phyloP scores from a whole-genome alignment of 2,329 filamentous ascomycete genomes.

The Kalaharituber pfeilii region DNA sequence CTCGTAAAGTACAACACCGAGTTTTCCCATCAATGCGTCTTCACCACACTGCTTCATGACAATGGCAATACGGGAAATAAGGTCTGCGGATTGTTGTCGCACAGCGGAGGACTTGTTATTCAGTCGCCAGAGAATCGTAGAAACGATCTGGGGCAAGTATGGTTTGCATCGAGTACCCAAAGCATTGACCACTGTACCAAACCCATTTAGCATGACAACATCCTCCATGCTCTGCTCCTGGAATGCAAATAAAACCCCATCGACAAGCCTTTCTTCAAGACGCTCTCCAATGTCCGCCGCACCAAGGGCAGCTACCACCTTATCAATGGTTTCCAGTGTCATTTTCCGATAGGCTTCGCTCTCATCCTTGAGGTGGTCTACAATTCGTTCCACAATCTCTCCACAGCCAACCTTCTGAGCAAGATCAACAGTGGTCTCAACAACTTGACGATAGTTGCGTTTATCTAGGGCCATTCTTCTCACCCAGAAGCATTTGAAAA shows the following conservation, averaged over 20 bases:
- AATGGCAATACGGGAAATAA: slow-evolving; percentile 92
- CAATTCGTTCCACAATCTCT: slow-evolving; percentile 84
- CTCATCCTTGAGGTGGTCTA: slow-evolving; percentile 93
- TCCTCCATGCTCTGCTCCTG: slow-evolving; percentile 97
- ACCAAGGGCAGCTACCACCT: slow-evolving; percentile 80
- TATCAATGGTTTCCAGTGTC: slow-evolving; percentile 96
- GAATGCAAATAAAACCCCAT: slow-evolving; percentile 89
- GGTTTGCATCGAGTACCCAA: slow-evolving; percentile 86
- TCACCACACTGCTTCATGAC: slow-evolving; percentile 99
- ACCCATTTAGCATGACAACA: slow-evolving; percentile 88
- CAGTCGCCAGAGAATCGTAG: slow-evolving; percentile 84
- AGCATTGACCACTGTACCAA: slow-evolving; percentile 92
- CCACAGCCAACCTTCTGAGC: slow-evolving; percentile 95
- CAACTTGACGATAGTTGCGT: slow-evolving; percentile 92
- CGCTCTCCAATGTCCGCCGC: slow-evolving; percentile 87
- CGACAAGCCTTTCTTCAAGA: slow-evolving; percentile 81
- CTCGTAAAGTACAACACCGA: slow-evolving; percentile 88
- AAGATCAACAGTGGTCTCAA: slow-evolving; percentile 93
- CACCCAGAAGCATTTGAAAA: slow-evolving; percentile 99
- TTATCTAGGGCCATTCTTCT: slow-evolving; percentile 92
- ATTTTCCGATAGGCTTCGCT: slow-evolving; percentile 97
- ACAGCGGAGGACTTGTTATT: slow-evolving; percentile 98
- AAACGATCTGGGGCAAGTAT: slow-evolving; percentile 91
- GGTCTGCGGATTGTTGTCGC: slow-evolving; percentile 86
- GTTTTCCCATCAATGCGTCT: slow-evolving; percentile 86